Base-by-base conservation (phyloP, 2,329 filamentous ascomycete genomes). In the Penicillium sp. region DNA sequence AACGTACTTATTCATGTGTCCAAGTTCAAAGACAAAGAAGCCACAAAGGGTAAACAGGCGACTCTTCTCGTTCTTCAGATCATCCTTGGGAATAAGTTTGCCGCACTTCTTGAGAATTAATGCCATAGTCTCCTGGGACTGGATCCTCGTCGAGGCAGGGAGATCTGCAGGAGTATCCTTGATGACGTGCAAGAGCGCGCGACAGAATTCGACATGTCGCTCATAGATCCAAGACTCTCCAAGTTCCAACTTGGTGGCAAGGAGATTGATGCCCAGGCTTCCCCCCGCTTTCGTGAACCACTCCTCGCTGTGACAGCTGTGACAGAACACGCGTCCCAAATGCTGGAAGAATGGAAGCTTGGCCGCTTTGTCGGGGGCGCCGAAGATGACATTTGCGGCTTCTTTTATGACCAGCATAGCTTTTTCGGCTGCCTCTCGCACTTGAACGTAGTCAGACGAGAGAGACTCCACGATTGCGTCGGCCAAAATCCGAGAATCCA, bases 251-350 rank as follows among this genome's bases (percentile, higher is more conserved):
- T 93, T 87, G 2, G 89, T 93, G 29, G 93, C 86, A 52, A 99
- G 77, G 51, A 95, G 86, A 65, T 89, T 87, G 64, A 99, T 96
- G 50, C 95, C 95, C 18, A 93, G 76, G 49, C 89, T 92, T 36
- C 94, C 94, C 45, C 93, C 94, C 34, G 91, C 89, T 74, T 99
- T 99, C 47, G 92, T 92, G 67, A 96, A 99, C 94, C 95, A 99
- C 65, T 99, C 94, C 70, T 99, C 93, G 64, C 94, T 91, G 64
- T 96, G 92, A 70, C 94, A 99, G 59, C 90, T 91, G 69, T 99
- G 94, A 63, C 90, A 94, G 69, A 97, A 96, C 0, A 86, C 86
- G 54, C 85, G 88, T 36, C 88, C 87, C 6, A 99, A 79, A 64
- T 93, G 86, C 53, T 81, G 82, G 74, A 99, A 99, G 72, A 99